A percentile compares a stretch with the other conserved stretches of the same genome.
These are phyloP conservation scores for Poteriospumella lacustris DNA, from an alignment of 108 stramenopile genomes.

Conservation along the genomic window DNA sequence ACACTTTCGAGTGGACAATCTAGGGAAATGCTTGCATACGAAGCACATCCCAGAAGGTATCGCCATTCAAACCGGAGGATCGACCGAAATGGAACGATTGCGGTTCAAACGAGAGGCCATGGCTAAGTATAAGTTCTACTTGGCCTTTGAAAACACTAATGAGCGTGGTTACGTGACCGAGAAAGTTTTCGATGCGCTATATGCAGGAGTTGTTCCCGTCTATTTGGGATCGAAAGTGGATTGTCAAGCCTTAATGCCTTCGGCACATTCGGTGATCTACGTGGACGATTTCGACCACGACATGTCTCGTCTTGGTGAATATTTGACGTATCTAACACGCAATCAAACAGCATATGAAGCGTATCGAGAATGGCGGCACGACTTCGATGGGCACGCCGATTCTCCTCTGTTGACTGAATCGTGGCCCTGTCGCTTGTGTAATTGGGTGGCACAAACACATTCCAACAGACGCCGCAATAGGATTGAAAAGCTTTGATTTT, in stretches of 20 bases:
- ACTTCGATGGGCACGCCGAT: no score
- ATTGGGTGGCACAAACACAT: conserved; percentile 1
- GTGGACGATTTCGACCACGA: no score
- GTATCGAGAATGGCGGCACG: background rate
- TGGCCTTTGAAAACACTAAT: conserved; percentile 26
- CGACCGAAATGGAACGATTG: background rate
- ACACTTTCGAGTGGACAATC: conserved; percentile 15
- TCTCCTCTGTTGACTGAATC: background rate
- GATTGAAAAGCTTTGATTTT: no score
- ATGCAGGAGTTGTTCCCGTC: conserved; percentile 13
- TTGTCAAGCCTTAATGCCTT: no score
- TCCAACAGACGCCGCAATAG: no score
- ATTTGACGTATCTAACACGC: background rate
- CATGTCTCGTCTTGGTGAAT: background rate
- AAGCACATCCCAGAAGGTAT: background rate
- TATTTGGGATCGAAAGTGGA: no score
- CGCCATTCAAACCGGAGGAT: background rate
- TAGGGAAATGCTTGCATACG: conserved; percentile 2
- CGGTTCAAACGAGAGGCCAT: no score
- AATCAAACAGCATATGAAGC: conserved; percentile 17
- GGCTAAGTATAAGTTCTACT: background rate
- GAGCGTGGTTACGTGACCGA: conserved; percentile 13
- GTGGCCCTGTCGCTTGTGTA: background rate
- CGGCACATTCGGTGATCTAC: no score
- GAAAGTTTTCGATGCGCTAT: conserved; percentile 2